These are phyloP conservation scores for Spongospora subterranea DNA, from an alignment of 208 protist genomes.

Conservation along the genomic window DNA sequence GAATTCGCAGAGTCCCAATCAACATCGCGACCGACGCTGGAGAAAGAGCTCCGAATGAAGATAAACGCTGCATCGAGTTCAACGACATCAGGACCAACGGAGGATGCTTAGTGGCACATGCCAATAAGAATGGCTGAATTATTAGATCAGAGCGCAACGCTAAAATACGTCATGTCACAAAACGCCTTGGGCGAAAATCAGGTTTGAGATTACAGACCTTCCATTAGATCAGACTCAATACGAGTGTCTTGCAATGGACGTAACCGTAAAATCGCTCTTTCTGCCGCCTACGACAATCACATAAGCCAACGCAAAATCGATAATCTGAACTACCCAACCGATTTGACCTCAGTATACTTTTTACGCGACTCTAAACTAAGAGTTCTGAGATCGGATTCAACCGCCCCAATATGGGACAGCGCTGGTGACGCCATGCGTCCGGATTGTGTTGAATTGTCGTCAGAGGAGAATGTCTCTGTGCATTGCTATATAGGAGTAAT, in stretches of 20 bases:
- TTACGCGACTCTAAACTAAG: conserved; percentile 31
- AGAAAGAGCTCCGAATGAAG: background rate
- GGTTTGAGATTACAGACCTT: background rate
- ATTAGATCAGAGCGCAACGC: background rate
- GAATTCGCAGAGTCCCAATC: conserved; percentile 22
- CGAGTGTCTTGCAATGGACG: conserved; percentile 22
- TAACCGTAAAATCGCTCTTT: conserved; percentile 21
- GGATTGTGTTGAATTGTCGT: background rate
- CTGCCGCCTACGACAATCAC: background rate
- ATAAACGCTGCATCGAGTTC: conserved; percentile 48
- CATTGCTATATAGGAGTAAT: too few species aligned
- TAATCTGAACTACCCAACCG: background rate
- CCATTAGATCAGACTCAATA: background rate
- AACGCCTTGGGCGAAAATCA: background rate
- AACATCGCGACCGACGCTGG: conserved; percentile 9
- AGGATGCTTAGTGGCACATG: conserved; percentile 48
- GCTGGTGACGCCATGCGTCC: background rate
- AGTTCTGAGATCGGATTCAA: conserved; percentile 13
- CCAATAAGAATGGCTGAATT: conserved; percentile 25
- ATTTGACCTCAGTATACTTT: conserved; percentile 46
- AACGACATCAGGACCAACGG: conserved; percentile 40
- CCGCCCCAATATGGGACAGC: background rate
- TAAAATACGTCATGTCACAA: background rate
- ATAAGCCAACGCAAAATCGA: background rate
- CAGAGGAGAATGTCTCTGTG: too few species aligned